Base-by-base conservation (phyloP, 2,329 filamentous ascomycete genomes). In the Colletotrichum sp. region DNA sequence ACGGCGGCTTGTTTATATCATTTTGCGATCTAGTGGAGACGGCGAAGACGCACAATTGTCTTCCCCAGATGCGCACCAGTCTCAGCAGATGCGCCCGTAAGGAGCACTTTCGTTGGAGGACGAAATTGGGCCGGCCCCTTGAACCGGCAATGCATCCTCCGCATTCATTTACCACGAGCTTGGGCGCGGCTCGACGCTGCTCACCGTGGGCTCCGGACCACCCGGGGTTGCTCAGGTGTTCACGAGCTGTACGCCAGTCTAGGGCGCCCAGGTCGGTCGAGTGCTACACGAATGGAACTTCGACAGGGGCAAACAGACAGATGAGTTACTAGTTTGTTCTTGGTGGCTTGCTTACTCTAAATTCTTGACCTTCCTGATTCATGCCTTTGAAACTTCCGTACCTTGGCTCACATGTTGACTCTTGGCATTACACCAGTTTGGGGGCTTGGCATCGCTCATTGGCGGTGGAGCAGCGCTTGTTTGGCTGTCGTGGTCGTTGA, bases 301-400 rank as follows among this genome's bases (percentile, higher is more conserved):
- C 12, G 18, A 56, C 62, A 28, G 55, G 43, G 38, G 60, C 24
- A 48, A 52, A 38, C 18, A 43, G 32, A 58, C 24, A 43, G 62
- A 15, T 58, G 52, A 13, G 38, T 1, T 13, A 8, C 32, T 30
- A 43, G 66, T 21, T 16, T 26, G 10, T 13, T n/a, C 21, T 34
- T 61, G 38, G 56, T 56, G 36, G 38, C 30, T 34, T 65, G 56
- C 38, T 68, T 12, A 16, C 58, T 73, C 26, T 55, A 2, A 26
- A 26, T 26, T 10, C 32, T 60, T 36, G 48, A 60, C 64, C 73
- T 65, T 60, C 70, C 73, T 32, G 58, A 69, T 73, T 60, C 64
- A 76, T 73, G 64, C 52, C 64, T 60, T 64, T 69, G 70, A 76
- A 76, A 73, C 73, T 60, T 65, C 58, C 38, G 73, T 73, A 13